Percentiles rank a stretch among this genome's conserved stretches.
Evolutionary conservation across 148 eudicot species (phyloP).

Genomic region (Vaccinium myrtillus): DNA sequence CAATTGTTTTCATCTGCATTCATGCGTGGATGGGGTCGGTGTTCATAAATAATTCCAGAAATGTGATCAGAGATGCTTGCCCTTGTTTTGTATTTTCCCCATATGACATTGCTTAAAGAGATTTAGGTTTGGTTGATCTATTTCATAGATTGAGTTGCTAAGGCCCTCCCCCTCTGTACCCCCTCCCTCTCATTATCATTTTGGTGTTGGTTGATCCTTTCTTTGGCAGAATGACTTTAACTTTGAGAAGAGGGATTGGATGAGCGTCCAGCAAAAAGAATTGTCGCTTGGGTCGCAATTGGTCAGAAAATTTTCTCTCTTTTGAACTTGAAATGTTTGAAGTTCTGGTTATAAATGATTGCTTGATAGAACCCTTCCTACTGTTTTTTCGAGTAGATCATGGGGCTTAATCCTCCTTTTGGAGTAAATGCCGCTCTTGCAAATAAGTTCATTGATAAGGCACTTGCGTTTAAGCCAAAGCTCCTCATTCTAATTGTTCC

Average conservation of each 20-base stretch:
- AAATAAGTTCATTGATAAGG: slow-evolving; percentile 80
- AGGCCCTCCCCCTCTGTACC: neutral
- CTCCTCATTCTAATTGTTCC: slow-evolving; percentile 87
- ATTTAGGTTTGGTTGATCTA: neutral
- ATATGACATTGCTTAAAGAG: neutral
- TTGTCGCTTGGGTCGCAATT: slow-evolving; percentile 49
- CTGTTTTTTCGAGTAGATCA: slow-evolving; percentile 47
- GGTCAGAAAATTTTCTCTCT: slow-evolving; percentile 36
- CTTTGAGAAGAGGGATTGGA: slow-evolving; percentile 58
- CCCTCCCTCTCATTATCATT: neutral
- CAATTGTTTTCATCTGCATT: neutral
- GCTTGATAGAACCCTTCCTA: neutral
- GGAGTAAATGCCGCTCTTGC: slow-evolving; percentile 73
- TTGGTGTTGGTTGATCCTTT: slow-evolving; percentile 12
- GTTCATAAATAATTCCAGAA: neutral
- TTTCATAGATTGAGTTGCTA: neutral
- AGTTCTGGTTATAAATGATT: neutral
- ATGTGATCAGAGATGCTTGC: neutral
- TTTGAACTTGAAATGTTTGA: neutral
- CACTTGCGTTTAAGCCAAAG: slow-evolving; percentile 82
- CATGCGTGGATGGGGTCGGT: neutral
- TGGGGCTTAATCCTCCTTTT: slow-evolving; percentile 95
- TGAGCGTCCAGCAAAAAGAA: slow-evolving; percentile 41
- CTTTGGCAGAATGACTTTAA: slow-evolving; percentile 51
- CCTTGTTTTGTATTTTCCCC: neutral